Conservation (phyloP, 176 grass and related monocot species). For the Metroxylon sagu region DNA sequence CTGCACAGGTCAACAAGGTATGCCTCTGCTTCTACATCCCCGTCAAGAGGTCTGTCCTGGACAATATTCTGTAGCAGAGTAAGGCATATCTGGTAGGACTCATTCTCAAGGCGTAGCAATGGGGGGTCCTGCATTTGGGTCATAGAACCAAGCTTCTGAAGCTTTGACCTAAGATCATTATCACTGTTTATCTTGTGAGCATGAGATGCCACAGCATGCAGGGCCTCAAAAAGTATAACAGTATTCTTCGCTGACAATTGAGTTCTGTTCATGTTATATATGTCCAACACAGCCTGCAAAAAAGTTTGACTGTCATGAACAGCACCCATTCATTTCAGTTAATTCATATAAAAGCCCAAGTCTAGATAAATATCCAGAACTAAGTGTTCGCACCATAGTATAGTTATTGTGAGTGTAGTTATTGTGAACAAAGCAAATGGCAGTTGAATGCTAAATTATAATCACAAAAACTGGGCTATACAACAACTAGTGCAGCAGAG, state of each 20-base stretch:
- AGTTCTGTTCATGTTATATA: conserved; percentile 85
- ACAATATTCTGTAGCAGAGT: conserved; percentile 77
- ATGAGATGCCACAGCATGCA: conserved; percentile 80
- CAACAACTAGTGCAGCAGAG: too few relatives aligned
- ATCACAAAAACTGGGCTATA: too few relatives aligned
- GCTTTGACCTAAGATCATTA: conserved; percentile 65
- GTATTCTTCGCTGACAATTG: conserved; percentile 74
- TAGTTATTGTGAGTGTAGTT: too few relatives aligned
- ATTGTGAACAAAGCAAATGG: too few relatives aligned
- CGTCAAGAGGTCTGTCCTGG: conserved; percentile 35
- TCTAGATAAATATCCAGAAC: too few relatives aligned
- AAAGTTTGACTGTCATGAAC: neutral
- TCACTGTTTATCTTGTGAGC: conserved; percentile 91
- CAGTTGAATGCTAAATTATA: too few relatives aligned
- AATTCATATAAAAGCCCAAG: too few relatives aligned
- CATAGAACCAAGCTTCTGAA: conserved; percentile 89
- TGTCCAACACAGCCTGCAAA: conserved; percentile 87
- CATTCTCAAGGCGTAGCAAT: conserved; percentile 81
- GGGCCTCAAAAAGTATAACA: conserved; percentile 79
- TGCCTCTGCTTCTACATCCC: conserved; percentile 43
- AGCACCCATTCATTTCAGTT: too few relatives aligned
- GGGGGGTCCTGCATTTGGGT: conserved; percentile 96
- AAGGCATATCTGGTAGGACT: conserved; percentile 89
- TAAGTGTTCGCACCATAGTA: too few relatives aligned
- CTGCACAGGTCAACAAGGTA: conserved; percentile 71